phyloP scores from a whole-genome alignment of 2,329 filamentous ascomycete genomes.

The Aspergillus sp. region DNA sequence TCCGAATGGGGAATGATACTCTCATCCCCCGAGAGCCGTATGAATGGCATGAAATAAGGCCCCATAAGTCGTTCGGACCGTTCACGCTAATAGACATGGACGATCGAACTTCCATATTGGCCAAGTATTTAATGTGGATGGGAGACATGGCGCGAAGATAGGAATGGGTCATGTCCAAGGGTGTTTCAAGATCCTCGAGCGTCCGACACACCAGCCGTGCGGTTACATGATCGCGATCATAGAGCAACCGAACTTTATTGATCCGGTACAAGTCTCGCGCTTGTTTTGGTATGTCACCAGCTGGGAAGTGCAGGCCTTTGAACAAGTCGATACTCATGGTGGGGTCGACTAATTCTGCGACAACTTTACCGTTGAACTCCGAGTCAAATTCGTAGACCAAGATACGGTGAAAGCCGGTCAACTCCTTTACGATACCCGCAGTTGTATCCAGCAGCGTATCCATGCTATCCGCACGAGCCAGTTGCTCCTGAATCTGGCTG shows the following conservation, averaged over 20 bases:
- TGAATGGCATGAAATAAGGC: slow-evolving; percentile 79
- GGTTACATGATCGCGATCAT: slow-evolving; percentile 78
- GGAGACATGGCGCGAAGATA: slow-evolving; percentile 83
- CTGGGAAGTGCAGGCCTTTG: slow-evolving; percentile 84
- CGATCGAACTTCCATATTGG: slow-evolving; percentile 86
- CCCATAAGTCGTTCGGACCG: slow-evolving; percentile 82
- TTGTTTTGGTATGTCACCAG: slow-evolving; percentile 81
- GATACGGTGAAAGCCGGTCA: slow-evolving; percentile 87
- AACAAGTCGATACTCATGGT: slow-evolving; percentile 77
- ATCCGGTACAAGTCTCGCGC: slow-evolving; percentile 86
- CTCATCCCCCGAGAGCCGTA: slow-evolving; percentile 83
- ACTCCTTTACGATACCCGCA: slow-evolving; percentile 81
- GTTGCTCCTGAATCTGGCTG: slow-evolving; percentile 86
- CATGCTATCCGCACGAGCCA: slow-evolving; percentile 63
- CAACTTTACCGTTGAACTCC: slow-evolving; percentile 78
- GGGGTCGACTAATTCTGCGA: slow-evolving; percentile 83
- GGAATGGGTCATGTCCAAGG: slow-evolving; percentile 79
- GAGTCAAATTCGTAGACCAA: slow-evolving; percentile 93
- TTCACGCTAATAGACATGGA: slow-evolving; percentile 95
- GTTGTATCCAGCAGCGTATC: slow-evolving; percentile 76
- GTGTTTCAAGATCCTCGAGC: slow-evolving; percentile 64
- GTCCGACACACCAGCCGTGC: slow-evolving; percentile 75
- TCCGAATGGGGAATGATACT: slow-evolving; percentile 87
- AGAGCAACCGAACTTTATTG: slow-evolving; percentile 84
- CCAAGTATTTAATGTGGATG: slow-evolving; percentile 82